Evolutionary conservation across 805 yeast genomes (phyloP).

Genomic region (Yamadazyma sp.): DNA sequence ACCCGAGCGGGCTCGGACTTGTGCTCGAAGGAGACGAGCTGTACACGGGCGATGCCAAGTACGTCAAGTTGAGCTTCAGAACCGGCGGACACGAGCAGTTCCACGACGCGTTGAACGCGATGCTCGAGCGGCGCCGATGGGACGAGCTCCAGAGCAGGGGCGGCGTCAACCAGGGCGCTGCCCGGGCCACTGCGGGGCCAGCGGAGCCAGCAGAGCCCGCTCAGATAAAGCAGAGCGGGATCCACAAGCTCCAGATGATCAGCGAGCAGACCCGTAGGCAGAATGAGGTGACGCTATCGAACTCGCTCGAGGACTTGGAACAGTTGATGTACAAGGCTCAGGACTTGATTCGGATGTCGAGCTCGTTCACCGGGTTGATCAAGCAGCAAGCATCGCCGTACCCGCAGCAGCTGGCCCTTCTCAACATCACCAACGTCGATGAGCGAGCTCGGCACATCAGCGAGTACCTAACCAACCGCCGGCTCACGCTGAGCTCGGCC

Average conservation of each 20-base stretch:
- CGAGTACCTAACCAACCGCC: constrained; percentile 53
- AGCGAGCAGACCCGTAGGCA: constrained; percentile 55
- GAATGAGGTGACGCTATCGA: constrained; percentile 60
- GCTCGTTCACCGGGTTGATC: constrained; percentile 33
- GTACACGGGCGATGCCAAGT: constrained; percentile 26
- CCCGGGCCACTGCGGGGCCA: too few relatives aligned
- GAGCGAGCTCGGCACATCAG: constrained; percentile 80
- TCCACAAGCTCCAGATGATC: constrained; percentile 63
- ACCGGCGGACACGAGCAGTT: constrained; percentile 63
- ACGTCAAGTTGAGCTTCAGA: constrained; percentile 73
- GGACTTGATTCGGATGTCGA: constrained; percentile 61
- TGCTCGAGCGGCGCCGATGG: constrained; percentile 55
- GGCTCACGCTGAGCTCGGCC: constrained; percentile 31
- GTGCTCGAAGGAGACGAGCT: constrained; percentile 33
- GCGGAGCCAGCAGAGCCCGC: neutral
- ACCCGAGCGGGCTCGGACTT: constrained; percentile 19
- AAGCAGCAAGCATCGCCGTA: constrained; percentile 13
- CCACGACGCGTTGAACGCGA: constrained; percentile 40
- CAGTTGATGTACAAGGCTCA: constrained; percentile 75
- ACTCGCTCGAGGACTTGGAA: constrained; percentile 74
- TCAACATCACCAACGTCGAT: constrained; percentile 41
- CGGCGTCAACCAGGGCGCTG: constrained; percentile 36
- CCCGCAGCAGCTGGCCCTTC: constrained; percentile 24
- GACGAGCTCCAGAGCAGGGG: constrained; percentile 34
- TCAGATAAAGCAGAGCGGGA: constrained; percentile 46